A percentile compares a stretch with the other conserved stretches of the same genome.
These are phyloP conservation scores for Colletotrichum sp. DNA, from an alignment of 2,329 filamentous ascomycete species.

Conservation along the genomic window DNA sequence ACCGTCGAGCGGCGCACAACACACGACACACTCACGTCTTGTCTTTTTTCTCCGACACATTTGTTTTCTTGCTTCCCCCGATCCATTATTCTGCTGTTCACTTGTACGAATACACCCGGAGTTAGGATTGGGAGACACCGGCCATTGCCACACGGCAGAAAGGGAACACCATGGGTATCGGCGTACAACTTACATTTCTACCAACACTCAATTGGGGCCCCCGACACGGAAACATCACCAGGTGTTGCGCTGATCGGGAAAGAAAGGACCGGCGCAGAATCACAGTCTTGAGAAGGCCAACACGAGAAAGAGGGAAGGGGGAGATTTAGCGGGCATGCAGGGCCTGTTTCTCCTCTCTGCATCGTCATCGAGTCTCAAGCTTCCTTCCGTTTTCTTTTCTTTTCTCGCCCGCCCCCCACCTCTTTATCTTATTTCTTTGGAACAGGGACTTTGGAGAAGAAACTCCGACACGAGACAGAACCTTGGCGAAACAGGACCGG, in stretches of 20 bases:
- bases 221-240: not conserved
- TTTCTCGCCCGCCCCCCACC: not conserved
- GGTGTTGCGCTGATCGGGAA: not conserved
- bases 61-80: not conserved
- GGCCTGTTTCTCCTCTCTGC: not conserved
- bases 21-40: not conserved
- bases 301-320: not conserved
- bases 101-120: constrained; percentile 23
- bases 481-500: constrained; percentile 14
- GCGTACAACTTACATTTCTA: constrained; percentile 19
- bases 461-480: constrained; percentile 16
- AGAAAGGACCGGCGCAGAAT: not conserved
- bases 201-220: constrained; percentile 3
- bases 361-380: not conserved
- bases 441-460: constrained; percentile 13
- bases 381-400: not conserved
- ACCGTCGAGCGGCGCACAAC: constrained; percentile 8
- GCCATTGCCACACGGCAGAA: constrained; percentile 21
- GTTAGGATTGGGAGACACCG: constrained; percentile 18
- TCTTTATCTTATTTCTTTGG: not conserved
- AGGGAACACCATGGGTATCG: constrained; percentile 17
- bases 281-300: not conserved
- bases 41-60: not conserved
- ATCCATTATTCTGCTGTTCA: constrained; percentile 1
- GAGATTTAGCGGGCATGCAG: not conserved